Evolutionary conservation across 805 yeast genomes (phyloP).

Genomic region (Debaryomyces castellii): DNA sequence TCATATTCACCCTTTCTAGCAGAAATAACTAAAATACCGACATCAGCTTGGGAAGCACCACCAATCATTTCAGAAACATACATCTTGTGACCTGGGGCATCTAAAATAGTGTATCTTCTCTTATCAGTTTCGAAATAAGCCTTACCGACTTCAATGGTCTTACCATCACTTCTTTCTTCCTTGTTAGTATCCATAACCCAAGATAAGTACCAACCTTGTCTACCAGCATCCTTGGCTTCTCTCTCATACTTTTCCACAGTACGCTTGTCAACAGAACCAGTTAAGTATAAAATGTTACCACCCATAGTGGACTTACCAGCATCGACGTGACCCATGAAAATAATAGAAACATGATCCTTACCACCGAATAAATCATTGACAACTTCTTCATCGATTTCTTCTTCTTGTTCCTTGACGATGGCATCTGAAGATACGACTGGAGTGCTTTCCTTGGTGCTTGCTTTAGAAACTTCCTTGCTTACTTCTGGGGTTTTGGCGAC

Average conservation of each 20-base stretch:
- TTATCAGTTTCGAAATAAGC: slow-evolving; percentile 97
- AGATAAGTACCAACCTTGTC: slow-evolving; percentile 99
- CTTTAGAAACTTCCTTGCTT: slow-evolving; percentile 9
- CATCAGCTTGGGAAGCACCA: slow-evolving; percentile 99
- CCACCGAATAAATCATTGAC: slow-evolving; percentile 94
- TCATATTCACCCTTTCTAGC: slow-evolving; percentile 99
- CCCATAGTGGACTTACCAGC: slow-evolving; percentile 99
- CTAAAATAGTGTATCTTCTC: slow-evolving; percentile 96
- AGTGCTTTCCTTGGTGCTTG: slow-evolving; percentile 11
- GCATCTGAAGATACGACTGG: slow-evolving; percentile 38
- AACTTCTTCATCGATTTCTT: slow-evolving; percentile 79
- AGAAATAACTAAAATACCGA: slow-evolving; percentile 93
- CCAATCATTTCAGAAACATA: slow-evolving; percentile 99
- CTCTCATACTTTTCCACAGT: slow-evolving; percentile 97
- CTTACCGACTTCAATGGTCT: slow-evolving; percentile 98
- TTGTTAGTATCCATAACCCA: slow-evolving; percentile 99
- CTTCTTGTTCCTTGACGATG: slow-evolving; percentile 68
- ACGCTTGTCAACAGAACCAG: slow-evolving; percentile 98
- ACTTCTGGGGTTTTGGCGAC: neutral
- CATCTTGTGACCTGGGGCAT: slow-evolving; percentile 99
- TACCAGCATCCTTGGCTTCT: slow-evolving; percentile 98
- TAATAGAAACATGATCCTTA: slow-evolving; percentile 93
- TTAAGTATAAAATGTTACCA: slow-evolving; percentile 88
- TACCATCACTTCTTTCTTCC: slow-evolving; percentile 98
- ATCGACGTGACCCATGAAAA: slow-evolving; percentile 99